Percentiles rank a stretch among this genome's conserved stretches.
phyloP scores from a whole-genome alignment of 2,329 filamentous ascomycete species.

The Calonectria pteridis region DNA sequence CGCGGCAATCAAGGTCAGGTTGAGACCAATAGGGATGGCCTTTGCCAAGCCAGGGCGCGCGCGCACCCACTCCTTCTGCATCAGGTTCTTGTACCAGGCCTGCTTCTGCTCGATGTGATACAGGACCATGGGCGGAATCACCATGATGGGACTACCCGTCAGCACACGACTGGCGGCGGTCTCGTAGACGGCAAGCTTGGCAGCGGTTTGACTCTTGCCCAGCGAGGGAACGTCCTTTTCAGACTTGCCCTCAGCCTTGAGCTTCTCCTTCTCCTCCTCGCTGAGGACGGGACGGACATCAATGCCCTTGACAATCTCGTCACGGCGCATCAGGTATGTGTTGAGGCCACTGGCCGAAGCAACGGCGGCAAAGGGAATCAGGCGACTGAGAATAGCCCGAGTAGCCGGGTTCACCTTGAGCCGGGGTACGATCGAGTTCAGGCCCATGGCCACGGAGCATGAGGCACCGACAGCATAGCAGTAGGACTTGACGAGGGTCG shows the following conservation, averaged over 20 bases:
- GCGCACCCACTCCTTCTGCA: constrained; percentile 82
- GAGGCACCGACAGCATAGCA: constrained; percentile 91
- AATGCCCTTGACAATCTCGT: constrained; percentile 94
- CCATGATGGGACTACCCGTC: constrained; percentile 98
- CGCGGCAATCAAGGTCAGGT: constrained; percentile 86
- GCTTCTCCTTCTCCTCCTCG: constrained; percentile 73
- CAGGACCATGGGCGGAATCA: constrained; percentile 87
- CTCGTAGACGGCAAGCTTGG: constrained; percentile 89
- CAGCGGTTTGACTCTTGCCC: constrained; percentile 89
- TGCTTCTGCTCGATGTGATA: constrained; percentile 78
- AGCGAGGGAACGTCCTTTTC: constrained; percentile 77
- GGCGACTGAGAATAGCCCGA: constrained; percentile 81
- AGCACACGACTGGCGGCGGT: constrained; percentile 92
- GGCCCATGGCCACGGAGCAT: constrained; percentile 91
- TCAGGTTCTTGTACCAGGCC: constrained; percentile 53
- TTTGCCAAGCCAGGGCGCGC: constrained; percentile 74
- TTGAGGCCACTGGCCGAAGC: constrained; percentile 92
- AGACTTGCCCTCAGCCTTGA: constrained; percentile 68
- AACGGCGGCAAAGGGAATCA: constrained; percentile 96
- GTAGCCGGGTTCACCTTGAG: constrained; percentile 84
- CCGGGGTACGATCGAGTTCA: constrained; percentile 90
- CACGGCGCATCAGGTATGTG: constrained; percentile 96
- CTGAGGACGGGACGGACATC: constrained; percentile 89
- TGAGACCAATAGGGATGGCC: constrained; percentile 77
- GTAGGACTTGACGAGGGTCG: constrained; percentile 89